A percentile compares a stretch with the other conserved stretches of the same genome.
Evolutionary conservation across 2,329 filamentous ascomycete species (phyloP).

Genomic region (Penicillium palitans): DNA sequence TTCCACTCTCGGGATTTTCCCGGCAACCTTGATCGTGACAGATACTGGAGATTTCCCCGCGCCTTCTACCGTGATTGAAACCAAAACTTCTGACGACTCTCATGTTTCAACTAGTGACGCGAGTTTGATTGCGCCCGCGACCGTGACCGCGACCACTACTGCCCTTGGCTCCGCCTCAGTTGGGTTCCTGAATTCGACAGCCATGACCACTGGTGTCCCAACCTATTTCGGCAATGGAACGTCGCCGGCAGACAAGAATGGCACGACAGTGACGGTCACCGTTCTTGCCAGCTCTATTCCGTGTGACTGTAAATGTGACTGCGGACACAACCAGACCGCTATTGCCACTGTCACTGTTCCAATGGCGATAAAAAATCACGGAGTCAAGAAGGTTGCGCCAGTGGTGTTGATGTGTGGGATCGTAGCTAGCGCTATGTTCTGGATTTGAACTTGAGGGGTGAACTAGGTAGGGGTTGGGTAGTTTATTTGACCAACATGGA

Average conservation of each 20-base stretch:
- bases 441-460: neutral
- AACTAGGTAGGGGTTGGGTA: neutral
- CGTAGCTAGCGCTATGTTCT: neutral
- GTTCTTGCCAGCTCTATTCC: neutral
- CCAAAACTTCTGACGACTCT: neutral
- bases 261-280: neutral
- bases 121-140: neutral
- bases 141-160: neutral
- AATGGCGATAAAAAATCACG: neutral
- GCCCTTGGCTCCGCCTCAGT: neutral
- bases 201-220: neutral
- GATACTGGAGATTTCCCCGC: neutral
- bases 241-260: neutral
- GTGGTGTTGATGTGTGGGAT: neutral
- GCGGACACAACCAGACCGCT: neutral
- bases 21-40: constrained; percentile 3
- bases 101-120: neutral
- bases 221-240: neutral
- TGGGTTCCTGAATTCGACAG: neutral
- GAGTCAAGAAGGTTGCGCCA: neutral
- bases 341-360: neutral
- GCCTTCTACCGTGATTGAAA: neutral
- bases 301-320: constrained; percentile 5
- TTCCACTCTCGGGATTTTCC: constrained; percentile 3
- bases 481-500: neutral